Base-by-base conservation (phyloP, 1,284 basidiomycete species). In the Austroboletus rostrupii region DNA sequence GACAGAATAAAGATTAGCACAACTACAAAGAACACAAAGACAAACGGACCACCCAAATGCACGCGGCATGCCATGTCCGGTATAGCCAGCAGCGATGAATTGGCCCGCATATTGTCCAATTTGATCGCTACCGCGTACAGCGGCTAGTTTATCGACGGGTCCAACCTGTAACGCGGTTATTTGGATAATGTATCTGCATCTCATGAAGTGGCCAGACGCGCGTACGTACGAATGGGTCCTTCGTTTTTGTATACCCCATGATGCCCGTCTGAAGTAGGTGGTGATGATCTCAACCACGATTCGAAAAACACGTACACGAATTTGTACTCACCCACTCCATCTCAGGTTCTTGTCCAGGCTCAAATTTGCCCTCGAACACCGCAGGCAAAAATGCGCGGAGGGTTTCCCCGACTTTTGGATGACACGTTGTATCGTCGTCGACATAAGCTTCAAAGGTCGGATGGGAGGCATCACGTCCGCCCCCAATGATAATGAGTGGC, bases 61-160 rank as follows among this genome's bases (percentile, higher is more conserved):
- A 3, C 87, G 77, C 5, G 87, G 82, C 87, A 92, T 92, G 0
- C 90, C 90, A 58, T 91, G 89, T 0, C 89, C 89, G 0, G 78
- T 74, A 60, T 83, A 91, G 9, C 90, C 90, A 1, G 84, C 89
- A 2, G 83, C 72, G 17, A 92, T 79, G 57, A 80, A 92, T 56
- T 92, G 87, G 0, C 85, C 83, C 10, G 71, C 56, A 51, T 72
- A 74, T 17, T 26, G 44, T 19, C 50, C 53, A 19, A 56, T 32
- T 16, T 36, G 35, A 0, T 59, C 57, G 7, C 54, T 46, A 1
- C 58, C 55, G 13, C 62, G 52, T 3, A 13, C 32, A 1, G 29
- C 31, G 11, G 61, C 43, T 12, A 65, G 52, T 29, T 69, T 71
- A 13, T 77, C 56, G 0, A 89, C 76, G 1, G 79, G 81, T 7